Conservation (phyloP, 2,329 filamentous ascomycete genomes). For the Moelleriella libera region DNA sequence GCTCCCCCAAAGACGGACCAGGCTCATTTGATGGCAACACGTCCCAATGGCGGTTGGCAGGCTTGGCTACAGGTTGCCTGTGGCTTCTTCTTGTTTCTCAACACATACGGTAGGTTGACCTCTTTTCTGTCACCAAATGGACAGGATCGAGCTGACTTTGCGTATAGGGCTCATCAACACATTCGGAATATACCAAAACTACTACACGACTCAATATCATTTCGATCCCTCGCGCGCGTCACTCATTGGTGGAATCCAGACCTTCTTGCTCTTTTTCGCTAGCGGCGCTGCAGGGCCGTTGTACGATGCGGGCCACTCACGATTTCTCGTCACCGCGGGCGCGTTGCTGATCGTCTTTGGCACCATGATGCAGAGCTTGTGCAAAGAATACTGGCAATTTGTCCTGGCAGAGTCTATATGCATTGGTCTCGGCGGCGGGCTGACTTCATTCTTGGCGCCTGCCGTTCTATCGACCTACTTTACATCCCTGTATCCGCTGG, state of each 20-base stretch:
- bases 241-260: constrained; percentile 29
- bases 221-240: constrained; percentile 9
- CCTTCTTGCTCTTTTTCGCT: constrained; percentile 24
- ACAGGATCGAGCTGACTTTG: no score
- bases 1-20: background rate
- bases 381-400: constrained; percentile 27
- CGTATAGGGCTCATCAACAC: constrained; percentile 14
- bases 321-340: constrained; percentile 23
- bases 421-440: constrained; percentile 28
- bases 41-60: constrained; percentile 30
- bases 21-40: background rate
- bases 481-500: constrained; percentile 11
- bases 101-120: constrained; percentile 29
- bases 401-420: constrained; percentile 29
- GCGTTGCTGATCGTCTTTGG: constrained; percentile 28
- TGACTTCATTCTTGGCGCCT: constrained; percentile 22
- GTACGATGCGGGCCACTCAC: constrained; percentile 31
- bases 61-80: constrained; percentile 43
- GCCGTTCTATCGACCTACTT: constrained; percentile 21
- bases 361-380: constrained; percentile 25
- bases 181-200: constrained; percentile 41
- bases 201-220: constrained; percentile 27
- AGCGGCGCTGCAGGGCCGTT: constrained; percentile 24
- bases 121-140: no score
- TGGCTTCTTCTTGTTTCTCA: constrained; percentile 39